phyloP scores from a whole-genome alignment of 192 early-diverging fungal genomes.

The Linnemannia hyalina region DNA sequence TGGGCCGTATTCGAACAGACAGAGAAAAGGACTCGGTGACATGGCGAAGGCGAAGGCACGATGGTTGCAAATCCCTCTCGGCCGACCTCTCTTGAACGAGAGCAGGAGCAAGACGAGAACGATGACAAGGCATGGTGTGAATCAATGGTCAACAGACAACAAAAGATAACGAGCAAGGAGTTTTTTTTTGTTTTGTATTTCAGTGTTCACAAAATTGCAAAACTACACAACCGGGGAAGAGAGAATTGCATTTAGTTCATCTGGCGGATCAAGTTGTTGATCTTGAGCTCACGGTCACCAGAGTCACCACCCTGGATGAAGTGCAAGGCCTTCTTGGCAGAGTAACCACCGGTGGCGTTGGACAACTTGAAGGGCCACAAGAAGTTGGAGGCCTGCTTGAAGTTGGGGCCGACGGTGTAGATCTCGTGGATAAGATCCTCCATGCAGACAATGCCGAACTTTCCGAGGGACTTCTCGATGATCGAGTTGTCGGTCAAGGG shows the following conservation, averaged over 20 bases:
- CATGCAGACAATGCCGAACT: conserved; percentile 96
- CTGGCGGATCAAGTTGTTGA: conserved; percentile 96
- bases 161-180: neutral
- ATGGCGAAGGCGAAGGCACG: neutral
- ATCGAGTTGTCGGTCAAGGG: conserved; percentile 97
- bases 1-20: neutral
- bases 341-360: conserved; percentile 97
- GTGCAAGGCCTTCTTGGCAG: conserved; percentile 93
- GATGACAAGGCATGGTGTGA: neutral
- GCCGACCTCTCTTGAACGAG: neutral
- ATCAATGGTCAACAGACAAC: neutral
- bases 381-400: conserved; percentile 98
- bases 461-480: conserved; percentile 92
- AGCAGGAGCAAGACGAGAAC: neutral
- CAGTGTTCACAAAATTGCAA: conserved; percentile 34
- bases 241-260: conserved; percentile 61
- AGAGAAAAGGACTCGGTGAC: neutral
- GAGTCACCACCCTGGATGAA: conserved; percentile 98
- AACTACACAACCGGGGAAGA: conserved; percentile 19
- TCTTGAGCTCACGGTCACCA: conserved; percentile 97
- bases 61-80: neutral
- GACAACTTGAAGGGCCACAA: conserved; percentile 99
- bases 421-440: conserved; percentile 99
- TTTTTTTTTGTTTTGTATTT: conserved; percentile 24
- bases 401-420: conserved; percentile 97